A percentile compares a stretch with the other conserved stretches of the same genome.
Evolutionary conservation across 306 rosid genomes (phyloP).

Genomic region (Citrullus amarus): DNA sequence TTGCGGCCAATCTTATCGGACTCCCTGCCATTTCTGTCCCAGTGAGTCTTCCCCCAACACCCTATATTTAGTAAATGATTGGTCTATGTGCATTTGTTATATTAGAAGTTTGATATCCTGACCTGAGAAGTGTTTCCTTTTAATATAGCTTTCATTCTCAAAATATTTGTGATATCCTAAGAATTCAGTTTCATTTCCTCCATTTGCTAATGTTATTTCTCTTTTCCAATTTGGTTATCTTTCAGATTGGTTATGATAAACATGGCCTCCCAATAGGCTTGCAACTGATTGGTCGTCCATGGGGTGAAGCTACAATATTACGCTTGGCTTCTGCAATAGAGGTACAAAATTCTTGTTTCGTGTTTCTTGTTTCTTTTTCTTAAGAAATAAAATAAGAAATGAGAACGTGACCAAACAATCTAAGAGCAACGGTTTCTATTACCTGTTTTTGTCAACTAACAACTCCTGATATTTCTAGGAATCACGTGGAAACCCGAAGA

Average conservation of each 20-base stretch:
- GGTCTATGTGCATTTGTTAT: neutral
- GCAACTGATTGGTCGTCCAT: slow-evolving; percentile 87
- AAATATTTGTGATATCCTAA: neutral
- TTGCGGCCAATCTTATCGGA: slow-evolving; percentile 69
- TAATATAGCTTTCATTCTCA: neutral
- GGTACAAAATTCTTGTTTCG: slow-evolving; percentile 21
- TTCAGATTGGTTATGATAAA: slow-evolving; percentile 37
- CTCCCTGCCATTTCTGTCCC: slow-evolving; percentile 92
- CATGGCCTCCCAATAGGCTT: slow-evolving; percentile 91
- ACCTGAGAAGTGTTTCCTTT: neutral
- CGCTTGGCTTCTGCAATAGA: slow-evolving; percentile 75
- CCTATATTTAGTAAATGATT: neutral
- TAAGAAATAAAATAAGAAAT: neutral
- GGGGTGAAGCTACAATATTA: slow-evolving; percentile 87
- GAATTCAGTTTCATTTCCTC: neutral
- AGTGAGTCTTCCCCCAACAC: slow-evolving; percentile 28
- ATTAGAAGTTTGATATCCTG: too few species aligned
- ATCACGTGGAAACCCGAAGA: slow-evolving; percentile 33
- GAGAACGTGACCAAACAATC: neutral
- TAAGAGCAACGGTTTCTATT: neutral
- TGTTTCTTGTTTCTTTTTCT: neutral
- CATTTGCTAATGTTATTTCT: neutral
- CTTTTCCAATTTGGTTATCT: neutral
- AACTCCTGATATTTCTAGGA: slow-evolving; percentile 32
- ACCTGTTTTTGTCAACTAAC: neutral